Evolutionary conservation across 2,329 filamentous ascomycete species (phyloP), one percentile per base, ranked within the genome.

Genomic region (Penicillium polonicum): DNA sequence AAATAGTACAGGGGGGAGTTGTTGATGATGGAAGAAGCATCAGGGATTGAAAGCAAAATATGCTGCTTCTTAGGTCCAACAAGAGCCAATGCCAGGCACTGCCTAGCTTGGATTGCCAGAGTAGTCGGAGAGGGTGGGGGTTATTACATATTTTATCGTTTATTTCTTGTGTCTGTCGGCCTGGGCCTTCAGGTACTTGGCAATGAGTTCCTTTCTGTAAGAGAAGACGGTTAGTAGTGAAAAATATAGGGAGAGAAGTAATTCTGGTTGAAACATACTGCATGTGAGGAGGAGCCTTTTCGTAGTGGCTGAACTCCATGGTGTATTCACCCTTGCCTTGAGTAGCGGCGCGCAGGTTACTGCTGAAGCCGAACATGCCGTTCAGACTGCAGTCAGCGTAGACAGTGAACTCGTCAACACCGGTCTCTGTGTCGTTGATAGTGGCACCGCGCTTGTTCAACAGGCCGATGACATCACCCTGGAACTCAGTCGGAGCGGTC

Each of bases 291-390:
- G 92, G 89, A 58, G 94, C 91, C 51, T 91, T 83, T 52, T 90
- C 87, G 71, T 99, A 99, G 79, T 97, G 94, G 76, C 90, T 94
- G 72, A 99, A 99, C 79, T 99, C 94, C 94, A 99, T 97, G 70
- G 85, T 89, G 73, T 97, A 99, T 80, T 99, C 94, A 70, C 94
- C 94, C 83, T 99, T 99, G 61, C 94, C 94, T 80, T 99, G 94
- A 2, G 92, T 97, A 23, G 92, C 90, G 15, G 94, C 94, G 68
- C 94, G 85, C 65, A 99, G 79, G 77, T 96, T 90, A 42, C 88
- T 90, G 70, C 88, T 92, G 80, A 99, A 97, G 62, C 94, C 94
- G 74, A 99, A 99, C 94, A 99, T 99, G 74, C 88, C 86, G 75
- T 97, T 96, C 74, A 99, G 78, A 74, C 88, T 92, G 80, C 92